Percentiles rank a stretch among this genome's conserved stretches.
phyloP scores from a whole-genome alignment of 352 stramenopile genomes.

The Phytophthora pini region DNA sequence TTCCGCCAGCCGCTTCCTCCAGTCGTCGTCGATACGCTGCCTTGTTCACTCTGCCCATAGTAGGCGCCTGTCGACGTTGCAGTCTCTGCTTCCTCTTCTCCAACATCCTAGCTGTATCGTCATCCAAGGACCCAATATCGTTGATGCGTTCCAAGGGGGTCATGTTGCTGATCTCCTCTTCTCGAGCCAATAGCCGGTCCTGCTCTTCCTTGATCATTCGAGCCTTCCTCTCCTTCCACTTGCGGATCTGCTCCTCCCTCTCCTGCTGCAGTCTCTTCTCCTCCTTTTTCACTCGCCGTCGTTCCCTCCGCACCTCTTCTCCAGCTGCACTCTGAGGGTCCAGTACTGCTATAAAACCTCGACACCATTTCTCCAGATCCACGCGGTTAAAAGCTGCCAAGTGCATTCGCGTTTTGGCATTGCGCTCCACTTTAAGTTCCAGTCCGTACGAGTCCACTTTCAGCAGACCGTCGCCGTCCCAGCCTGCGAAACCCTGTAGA shows the following conservation, averaged over 20 bases:
- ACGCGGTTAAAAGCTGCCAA: constrained; percentile 83
- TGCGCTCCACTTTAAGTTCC: constrained; percentile 77
- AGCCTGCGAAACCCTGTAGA: constrained; percentile 74
- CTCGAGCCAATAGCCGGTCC: constrained; percentile 55
- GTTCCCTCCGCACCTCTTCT: constrained; percentile 65
- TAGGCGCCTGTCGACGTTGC: constrained; percentile 71
- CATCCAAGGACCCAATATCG: constrained; percentile 70
- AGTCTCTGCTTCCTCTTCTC: constrained; percentile 81
- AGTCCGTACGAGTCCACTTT: constrained; percentile 83
- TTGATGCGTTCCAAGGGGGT: constrained; percentile 74
- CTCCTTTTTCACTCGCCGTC: constrained; percentile 63
- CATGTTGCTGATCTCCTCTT: constrained; percentile 81
- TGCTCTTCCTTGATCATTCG: constrained; percentile 62
- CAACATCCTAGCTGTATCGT: constrained; percentile 73
- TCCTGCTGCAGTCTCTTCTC: constrained; percentile 65
- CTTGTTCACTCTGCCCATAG: constrained; percentile 78
- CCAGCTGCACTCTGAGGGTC: constrained; percentile 65
- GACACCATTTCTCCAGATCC: constrained; percentile 86
- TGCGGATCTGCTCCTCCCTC: constrained; percentile 68
- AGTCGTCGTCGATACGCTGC: constrained; percentile 75
- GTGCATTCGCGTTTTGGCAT: constrained; percentile 57
- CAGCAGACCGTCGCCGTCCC: constrained; percentile 74
- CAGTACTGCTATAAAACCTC: constrained; percentile 74
- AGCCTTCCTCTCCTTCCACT: constrained; percentile 72
- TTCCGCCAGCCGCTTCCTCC: constrained; percentile 78